These are phyloP conservation scores for Haematococcus lacustris DNA, from an alignment of 139 green algal genomes.

Conservation along the genomic window DNA sequence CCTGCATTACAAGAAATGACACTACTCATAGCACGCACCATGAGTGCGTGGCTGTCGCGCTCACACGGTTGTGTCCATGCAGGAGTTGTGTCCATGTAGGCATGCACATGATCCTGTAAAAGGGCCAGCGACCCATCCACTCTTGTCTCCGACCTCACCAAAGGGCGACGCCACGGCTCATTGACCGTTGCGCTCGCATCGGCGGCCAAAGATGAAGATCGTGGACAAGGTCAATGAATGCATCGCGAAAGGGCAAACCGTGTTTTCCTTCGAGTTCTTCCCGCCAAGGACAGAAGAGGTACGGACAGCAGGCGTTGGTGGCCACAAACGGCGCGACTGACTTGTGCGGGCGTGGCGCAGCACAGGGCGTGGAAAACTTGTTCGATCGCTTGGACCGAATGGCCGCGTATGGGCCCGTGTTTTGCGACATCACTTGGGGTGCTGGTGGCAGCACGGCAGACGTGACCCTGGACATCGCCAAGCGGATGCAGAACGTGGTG, in stretches of 20 bases:
- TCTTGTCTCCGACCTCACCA: too few species aligned
- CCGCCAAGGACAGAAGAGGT: slow-evolving; percentile 88
- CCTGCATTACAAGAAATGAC: too few species aligned
- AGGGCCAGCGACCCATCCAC: too few species aligned
- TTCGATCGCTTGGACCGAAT: slow-evolving; percentile 86
- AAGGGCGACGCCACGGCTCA: too few species aligned
- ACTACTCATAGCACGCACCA: too few species aligned
- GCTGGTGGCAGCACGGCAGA: slow-evolving; percentile 91
- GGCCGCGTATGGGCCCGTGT: slow-evolving; percentile 69
- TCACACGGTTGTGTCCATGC: too few species aligned
- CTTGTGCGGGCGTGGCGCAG: not conserved
- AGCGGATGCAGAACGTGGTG: slow-evolving; percentile 90
- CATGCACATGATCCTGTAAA: too few species aligned
- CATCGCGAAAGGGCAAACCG: slow-evolving; percentile 58
- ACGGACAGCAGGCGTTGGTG: not conserved
- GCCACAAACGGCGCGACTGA: not conserved
- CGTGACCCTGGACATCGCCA: slow-evolving; percentile 91
- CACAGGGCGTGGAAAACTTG: slow-evolving; percentile 87
- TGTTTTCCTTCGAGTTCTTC: slow-evolving; percentile 97
- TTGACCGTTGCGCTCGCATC: too few species aligned
- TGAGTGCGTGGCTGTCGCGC: too few species aligned
- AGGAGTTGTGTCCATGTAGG: too few species aligned
- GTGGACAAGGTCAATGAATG: slow-evolving; percentile 81
- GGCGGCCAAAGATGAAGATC: slow-evolving; percentile 88
- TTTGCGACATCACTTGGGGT: slow-evolving; percentile 99